Evolutionary conservation across 495 filamentous ascomycete species (phyloP), one percentile per base, ranked within the genome.

Genomic region (Lasiosphaeria hispida): DNA sequence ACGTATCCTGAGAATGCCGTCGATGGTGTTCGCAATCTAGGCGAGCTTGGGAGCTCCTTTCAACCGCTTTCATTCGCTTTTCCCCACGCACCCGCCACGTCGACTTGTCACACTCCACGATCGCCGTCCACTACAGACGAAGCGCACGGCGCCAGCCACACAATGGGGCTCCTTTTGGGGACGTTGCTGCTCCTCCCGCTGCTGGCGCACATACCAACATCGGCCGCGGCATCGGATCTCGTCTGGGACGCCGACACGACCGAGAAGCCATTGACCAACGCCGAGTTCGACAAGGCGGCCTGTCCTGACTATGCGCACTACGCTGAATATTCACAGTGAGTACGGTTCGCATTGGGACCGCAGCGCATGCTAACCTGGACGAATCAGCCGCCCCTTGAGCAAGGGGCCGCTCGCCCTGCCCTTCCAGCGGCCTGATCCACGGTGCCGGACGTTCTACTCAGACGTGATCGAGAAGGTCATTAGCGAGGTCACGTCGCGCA

Each of bases 361-460:
- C 38, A 33, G 30, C 14, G 23, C 15, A 11, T 14, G 7, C 8
- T 14, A 40, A 55, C 47, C 57, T 58, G 36, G 61, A 58, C 15
- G 35, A 19, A 13, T 10, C 36, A 39, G 89, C 68, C 78, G 77
- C 33, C 93, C 94, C 10, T 84, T 86, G 57, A 94, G 90, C 72
- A 81, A 84, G 13, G 95, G 94, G 2, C 85, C 85, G 8, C 78
- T 96, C 64, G 77, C 80, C 14, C 80, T 99, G 4, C 92, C 94
- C n/a, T 97, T 85, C 72, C 94, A 99, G 70, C 83, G 94, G 44
- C 94, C 94, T 4, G 79, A 85, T 1, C 74, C 73, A 37, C 80
- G 84, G 63, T 99, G 94, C 68, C 88, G 94, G 51, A 96, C 93
- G 0, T 99, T 97, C 74, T 77, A 83, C 37, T 96, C 92, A 0